Evolutionary conservation across 441 rosid genomes (phyloP).

Genomic region (Jatropha podagrica): DNA sequence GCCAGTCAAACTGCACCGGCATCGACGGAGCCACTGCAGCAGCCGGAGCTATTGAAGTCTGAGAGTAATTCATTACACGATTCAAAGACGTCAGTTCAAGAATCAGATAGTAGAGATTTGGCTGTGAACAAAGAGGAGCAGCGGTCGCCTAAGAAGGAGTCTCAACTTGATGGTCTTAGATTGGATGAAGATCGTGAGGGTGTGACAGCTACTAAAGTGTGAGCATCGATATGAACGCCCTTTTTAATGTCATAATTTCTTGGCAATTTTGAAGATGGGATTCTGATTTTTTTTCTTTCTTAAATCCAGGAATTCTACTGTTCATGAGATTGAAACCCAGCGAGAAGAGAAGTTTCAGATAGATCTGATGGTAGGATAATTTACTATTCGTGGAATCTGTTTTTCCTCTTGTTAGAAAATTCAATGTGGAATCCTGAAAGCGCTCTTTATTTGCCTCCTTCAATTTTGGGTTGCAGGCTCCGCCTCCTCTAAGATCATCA

Average conservation of each 20-base stretch:
- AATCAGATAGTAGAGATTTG: slow-evolving; percentile 43
- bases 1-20: slow-evolving; percentile 25
- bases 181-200: slow-evolving; percentile 52
- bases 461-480: slow-evolving; percentile 52
- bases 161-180: slow-evolving; percentile 40
- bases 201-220: slow-evolving; percentile 51
- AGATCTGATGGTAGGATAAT: slow-evolving; percentile 89
- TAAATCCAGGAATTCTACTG: slow-evolving; percentile 46
- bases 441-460: background rate
- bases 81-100: slow-evolving; percentile 43
- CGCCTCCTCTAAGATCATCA: slow-evolving; percentile 80
- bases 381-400: background rate
- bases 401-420: background rate
- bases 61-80: slow-evolving; percentile 37
- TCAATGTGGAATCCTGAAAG: background rate
- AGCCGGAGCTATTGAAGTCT: slow-evolving; percentile 33
- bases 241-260: background rate
- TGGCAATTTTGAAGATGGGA: background rate
- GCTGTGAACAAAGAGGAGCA: slow-evolving; percentile 53
- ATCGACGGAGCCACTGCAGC: slow-evolving; percentile 20
- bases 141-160: slow-evolving; percentile 57
- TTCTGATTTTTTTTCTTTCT: background rate
- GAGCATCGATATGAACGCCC: slow-evolving; percentile 19
- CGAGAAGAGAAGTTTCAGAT: slow-evolving; percentile 81
- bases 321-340: slow-evolving; percentile 42